A percentile compares a stretch with the other conserved stretches of the same genome.
phyloP scores from a whole-genome alignment of 305 asterid genomes.

The Fraxinus floribunda region DNA sequence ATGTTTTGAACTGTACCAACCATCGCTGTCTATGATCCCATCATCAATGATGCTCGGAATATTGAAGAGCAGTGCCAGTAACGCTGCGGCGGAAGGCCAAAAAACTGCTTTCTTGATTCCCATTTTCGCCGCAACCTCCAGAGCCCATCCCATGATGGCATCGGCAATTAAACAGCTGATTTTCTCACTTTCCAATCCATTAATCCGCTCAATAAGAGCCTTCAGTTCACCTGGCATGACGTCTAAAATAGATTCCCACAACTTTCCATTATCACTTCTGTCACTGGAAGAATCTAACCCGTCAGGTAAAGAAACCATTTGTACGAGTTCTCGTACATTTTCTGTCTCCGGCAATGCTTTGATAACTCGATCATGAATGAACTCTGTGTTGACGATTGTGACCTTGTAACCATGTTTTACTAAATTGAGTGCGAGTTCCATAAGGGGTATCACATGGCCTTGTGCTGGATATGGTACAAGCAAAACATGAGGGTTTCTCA shows the following conservation, averaged over 20 bases:
- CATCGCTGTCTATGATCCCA: constrained; percentile 4
- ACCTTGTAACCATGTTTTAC: constrained; percentile 30
- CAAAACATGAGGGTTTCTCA: constrained; percentile 22
- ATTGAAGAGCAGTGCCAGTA: constrained; percentile 22
- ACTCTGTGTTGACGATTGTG: constrained; percentile 35
- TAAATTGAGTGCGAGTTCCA: constrained; percentile 35
- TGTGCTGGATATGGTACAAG: constrained; percentile 51
- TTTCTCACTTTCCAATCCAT: not conserved
- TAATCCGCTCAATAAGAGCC: constrained; percentile 26
- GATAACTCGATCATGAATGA: constrained; percentile 28
- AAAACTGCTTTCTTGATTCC: constrained; percentile 28
- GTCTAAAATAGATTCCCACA: too few relatives aligned
- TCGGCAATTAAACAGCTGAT: constrained; percentile 33
- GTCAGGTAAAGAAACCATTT: constrained; percentile 32
- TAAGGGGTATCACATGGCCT: constrained; percentile 46
- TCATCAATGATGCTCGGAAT: constrained; percentile 33
- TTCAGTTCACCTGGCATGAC: constrained; percentile 32
- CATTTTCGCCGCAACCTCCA: constrained; percentile 1
- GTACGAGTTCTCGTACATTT: not conserved
- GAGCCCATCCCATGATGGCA: constrained; percentile 29
- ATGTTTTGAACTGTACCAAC: constrained; percentile 1
- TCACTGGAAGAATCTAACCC: constrained; percentile 26
- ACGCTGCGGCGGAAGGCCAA: constrained; percentile 29
- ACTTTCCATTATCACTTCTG: too few relatives aligned
- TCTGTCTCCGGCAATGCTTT: constrained; percentile 14